Base-by-base conservation (phyloP, 805 yeast genomes). In the Metschnikowia hibisci region DNA sequence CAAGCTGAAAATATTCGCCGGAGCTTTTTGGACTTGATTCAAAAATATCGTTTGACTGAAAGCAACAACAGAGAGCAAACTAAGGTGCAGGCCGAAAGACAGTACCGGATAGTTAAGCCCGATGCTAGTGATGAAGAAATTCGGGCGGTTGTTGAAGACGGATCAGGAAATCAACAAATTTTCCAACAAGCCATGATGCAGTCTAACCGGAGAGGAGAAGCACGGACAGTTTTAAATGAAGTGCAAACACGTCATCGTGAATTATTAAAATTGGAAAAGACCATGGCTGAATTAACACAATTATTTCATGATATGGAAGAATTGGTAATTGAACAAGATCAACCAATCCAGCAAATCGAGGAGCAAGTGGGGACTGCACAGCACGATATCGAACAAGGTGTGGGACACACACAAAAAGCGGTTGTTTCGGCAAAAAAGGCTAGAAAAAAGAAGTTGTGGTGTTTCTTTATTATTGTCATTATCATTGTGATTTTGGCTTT, bases 211-310 rank as follows among this genome's bases (percentile, higher is more conserved):
- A 80, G 89, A 61, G 96, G 96, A 55, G 96, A 93, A 69, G 97
- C 98, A 33, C 81, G 93, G 64, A 81, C 96, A 27, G 98, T 95
- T 2, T 77, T 93, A 56, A 87, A 88, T 58, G 98, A 93, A 70
- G 98, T 93, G 44, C 96, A 91, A 70, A 82, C 86, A 40, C 83
- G 99, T 71, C 98, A 93, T 71, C 83, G 85, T 63, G 98, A 93
- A 71, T 80, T 93, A 60, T 85, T 87, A 71, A 87, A 88, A 73
- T 84, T 93, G 67, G 98, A 91, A 69, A 82, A 87, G 69, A 84
- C 96, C 46, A 89, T 93, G 86, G 88, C 91, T 29, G 99, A 93
- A 68, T 79, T 93, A 67, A 87, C 95, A 32, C 96, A 87, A 71
- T 78, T 93, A 63, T 89, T 93, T 74, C 85, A 84, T 59, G 98